Evolutionary conservation across 2,329 filamentous ascomycete genomes (phyloP), one percentile per base, ranked within the genome.

Genomic region (Aspergillus aculeatinus): DNA sequence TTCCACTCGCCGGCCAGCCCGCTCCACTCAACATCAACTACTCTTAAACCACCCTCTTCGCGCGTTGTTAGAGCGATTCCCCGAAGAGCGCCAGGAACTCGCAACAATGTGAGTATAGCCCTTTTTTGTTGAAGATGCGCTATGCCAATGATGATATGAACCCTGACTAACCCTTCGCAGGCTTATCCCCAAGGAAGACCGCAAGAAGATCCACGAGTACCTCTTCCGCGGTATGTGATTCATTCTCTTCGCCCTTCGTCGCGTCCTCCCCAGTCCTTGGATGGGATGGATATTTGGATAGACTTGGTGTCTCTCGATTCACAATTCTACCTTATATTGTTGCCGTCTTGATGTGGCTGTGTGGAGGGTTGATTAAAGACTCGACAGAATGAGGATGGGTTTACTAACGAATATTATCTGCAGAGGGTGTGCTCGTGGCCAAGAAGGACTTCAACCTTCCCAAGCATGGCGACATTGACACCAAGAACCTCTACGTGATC

Each of bases 161-260:
- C 21, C 31, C 35, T 50, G 53, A 55, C 65, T 70, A 47, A 73
- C 55, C 60, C 62, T 60, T 19, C 42, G 12, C 72, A 93, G 90
- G 95, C 90, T 99, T 87, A 99, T 99, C 83, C 95, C 95, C 82
- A 98, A 98, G 90, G 90, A 92, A 83, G 95, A 99, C 86, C 93
- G 96, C 86, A 99, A 99, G 91, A 92, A 92, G 90, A 98, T 99
- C 85, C 95, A 99, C 88, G 94, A 94, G 90, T 96, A 94, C 90
- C 91, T 99, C 87, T 96, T 96, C 89, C 89, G 90, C 77, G 91
- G 90, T 92, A 78, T 76, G 78, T 77, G 67, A 68, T 51, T 63
- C 54, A 31, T 16, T 35, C 59, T 57, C 52, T 61, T 49, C 63
- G 70, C 63, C 67, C 67, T 65, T 50, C 56, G 42, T 31, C 25